Evolutionary conservation across 495 filamentous ascomycete species (phyloP), one percentile per base, ranked within the genome.

Genomic region (Penicillium flavigenum): DNA sequence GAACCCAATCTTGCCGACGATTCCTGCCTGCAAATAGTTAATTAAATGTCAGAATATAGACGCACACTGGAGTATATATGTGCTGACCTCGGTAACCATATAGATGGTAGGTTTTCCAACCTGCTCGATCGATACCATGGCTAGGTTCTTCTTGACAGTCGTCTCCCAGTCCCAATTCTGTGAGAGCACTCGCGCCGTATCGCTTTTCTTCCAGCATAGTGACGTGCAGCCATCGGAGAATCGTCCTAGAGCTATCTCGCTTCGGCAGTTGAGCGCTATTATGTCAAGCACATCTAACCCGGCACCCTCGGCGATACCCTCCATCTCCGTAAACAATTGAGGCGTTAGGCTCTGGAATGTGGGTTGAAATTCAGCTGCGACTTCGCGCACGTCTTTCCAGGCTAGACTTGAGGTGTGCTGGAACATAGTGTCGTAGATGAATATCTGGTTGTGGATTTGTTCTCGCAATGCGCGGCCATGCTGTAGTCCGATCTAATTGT

Each of bases 1-100:
- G 63, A 88, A 73, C 1, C 87, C 87, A 41, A 89, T 88, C 63
- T 90, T 90, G 19, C 86, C 85, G 19, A 89, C 80, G n/a, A 89
- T 82, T 1, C 87, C 87, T 17, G 86, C 87, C 72, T 88, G 32
- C 0, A 44, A 7, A 51, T 12, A 5, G 29, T 59, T 17, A 62
- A 48, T 24, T 4, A 31, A 6, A 17, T 16, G 31, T 12, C 22
- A 17, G 16, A 8, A 12, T 20, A n/a, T 51, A 22, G 12, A 26
- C 20, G 5, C 12, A 19, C 9, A 17, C 27, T 9, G 7, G 14
- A n/a, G 16, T 17, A 34, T 6, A 26, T 26, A 26, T 26, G 24
- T 26, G 24, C 59, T 63, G 27, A 72, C 71, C 64, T 78, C 74
- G 17, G 74, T 76, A 32, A 79, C 64, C 72, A 80, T 78, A 29